Percentiles rank a stretch among this genome's conserved stretches.
These are phyloP conservation scores for Xylariaceae sp. DNA, from an alignment of 2,329 filamentous ascomycete species.

Conservation along the genomic window DNA sequence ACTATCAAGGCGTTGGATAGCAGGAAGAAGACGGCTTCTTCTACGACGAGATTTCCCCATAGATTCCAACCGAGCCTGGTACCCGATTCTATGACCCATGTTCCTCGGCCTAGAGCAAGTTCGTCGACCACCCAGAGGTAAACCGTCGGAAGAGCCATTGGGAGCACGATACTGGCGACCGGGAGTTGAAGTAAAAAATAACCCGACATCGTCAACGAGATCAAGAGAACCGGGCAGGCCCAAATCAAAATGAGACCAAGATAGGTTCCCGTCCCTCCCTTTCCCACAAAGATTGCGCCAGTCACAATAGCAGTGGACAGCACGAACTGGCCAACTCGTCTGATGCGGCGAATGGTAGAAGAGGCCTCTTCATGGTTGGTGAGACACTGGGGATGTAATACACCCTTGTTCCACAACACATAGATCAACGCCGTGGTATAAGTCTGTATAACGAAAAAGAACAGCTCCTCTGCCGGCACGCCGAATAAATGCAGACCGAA, in stretches of 20 bases:
- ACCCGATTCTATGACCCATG: conserved; percentile 63
- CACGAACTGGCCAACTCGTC: conserved; percentile 45
- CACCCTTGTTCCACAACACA: conserved; percentile 59
- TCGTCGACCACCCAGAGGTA: conserved; percentile 72
- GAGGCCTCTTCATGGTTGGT: conserved; percentile 30
- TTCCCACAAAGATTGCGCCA: conserved; percentile 42
- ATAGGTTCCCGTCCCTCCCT: conserved; percentile 53
- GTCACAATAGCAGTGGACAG: conserved; percentile 41
- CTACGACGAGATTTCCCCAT: conserved; percentile 63
- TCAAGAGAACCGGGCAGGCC: conserved; percentile 60
- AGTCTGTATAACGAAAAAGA: conserved; percentile 74
- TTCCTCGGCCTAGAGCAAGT: conserved; percentile 59
- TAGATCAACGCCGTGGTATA: conserved; percentile 68
- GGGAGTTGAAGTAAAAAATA: conserved; percentile 60
- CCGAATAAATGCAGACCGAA: conserved; percentile 55
- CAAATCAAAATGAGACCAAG: conserved; percentile 64
- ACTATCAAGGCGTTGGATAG: conserved; percentile 65
- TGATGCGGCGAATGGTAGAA: conserved; percentile 25
- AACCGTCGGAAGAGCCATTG: conserved; percentile 58
- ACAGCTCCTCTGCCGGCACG: conserved; percentile 68
- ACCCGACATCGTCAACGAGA: conserved; percentile 60
- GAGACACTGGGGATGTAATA: conserved; percentile 46
- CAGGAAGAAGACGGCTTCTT: conserved; percentile 71
- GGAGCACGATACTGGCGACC: conserved; percentile 49
- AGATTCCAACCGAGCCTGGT: conserved; percentile 62